Conservation (phyloP, 2,329 filamentous ascomycete genomes). For the Blastomyces gilchristii region DNA sequence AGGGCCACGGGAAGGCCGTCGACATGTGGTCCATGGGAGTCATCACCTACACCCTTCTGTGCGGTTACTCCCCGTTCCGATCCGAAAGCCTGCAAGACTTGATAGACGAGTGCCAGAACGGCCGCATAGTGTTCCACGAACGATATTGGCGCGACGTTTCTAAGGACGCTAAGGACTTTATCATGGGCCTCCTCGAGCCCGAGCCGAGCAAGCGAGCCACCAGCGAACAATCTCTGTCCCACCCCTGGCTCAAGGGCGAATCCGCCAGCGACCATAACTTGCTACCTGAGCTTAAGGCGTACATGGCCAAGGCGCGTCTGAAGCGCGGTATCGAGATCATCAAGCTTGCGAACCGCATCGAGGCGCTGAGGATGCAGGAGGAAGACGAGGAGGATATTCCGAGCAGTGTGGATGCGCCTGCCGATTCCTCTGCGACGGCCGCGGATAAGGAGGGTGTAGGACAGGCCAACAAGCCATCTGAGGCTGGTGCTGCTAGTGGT, state of each 20-base stretch:
- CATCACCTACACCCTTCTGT: slow-evolving; percentile 95
- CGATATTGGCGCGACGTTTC: slow-evolving; percentile 98
- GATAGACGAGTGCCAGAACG: slow-evolving; percentile 83
- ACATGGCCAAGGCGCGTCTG: slow-evolving; percentile 82
- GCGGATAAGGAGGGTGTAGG: slow-evolving; percentile 11
- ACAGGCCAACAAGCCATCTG: slow-evolving; percentile 19
- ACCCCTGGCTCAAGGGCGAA: slow-evolving; percentile 83
- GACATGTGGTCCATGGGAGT: slow-evolving; percentile 99
- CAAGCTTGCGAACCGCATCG: slow-evolving; percentile 91
- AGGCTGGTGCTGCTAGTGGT: slow-evolving; percentile 16
- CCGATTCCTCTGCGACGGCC: background rate
- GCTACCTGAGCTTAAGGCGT: slow-evolving; percentile 90
- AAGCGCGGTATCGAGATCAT: slow-evolving; percentile 90
- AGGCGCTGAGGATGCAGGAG: slow-evolving; percentile 85
- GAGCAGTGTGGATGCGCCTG: slow-evolving; percentile 44
- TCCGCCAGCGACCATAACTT: slow-evolving; percentile 92
- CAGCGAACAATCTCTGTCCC: slow-evolving; percentile 68
- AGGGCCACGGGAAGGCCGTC: slow-evolving; percentile 93
- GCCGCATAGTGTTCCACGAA: slow-evolving; percentile 85
- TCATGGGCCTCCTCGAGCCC: slow-evolving; percentile 67
- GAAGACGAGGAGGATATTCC: slow-evolving; percentile 67
- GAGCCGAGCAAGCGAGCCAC: slow-evolving; percentile 66
- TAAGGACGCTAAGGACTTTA: slow-evolving; percentile 90
- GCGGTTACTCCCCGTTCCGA: slow-evolving; percentile 95
- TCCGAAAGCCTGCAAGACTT: slow-evolving; percentile 87